Conservation (phyloP, 192 early-diverging fungal genomes). For the Coemansia sp. region DNA sequence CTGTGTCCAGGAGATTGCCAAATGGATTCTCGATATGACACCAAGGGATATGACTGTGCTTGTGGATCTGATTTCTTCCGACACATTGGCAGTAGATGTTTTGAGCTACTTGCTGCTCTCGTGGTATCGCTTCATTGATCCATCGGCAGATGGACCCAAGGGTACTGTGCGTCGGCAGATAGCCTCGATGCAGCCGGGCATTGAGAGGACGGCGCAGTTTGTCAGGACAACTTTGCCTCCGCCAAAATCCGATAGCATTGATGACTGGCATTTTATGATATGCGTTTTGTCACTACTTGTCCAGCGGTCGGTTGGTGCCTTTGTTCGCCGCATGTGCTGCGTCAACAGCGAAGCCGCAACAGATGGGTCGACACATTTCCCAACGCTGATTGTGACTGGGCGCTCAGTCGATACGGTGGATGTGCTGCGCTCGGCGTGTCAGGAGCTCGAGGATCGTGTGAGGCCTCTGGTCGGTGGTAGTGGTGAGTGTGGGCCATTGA, state of each 20-base stretch:
- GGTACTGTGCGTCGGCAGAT: background rate
- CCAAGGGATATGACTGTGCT: slow-evolving; percentile 1
- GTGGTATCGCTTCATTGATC: slow-evolving; percentile 11
- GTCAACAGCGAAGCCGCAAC: slow-evolving; percentile 6
- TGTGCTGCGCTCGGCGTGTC: background rate
- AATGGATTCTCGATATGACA: slow-evolving; percentile 1
- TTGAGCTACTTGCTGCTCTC: slow-evolving; percentile 29
- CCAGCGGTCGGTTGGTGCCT: slow-evolving; percentile 26
- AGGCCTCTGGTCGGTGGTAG: background rate
- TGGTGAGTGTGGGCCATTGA: too few species aligned
- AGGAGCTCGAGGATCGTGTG: background rate
- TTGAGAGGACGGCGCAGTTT: slow-evolving; percentile 27
- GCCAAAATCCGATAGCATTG: background rate
- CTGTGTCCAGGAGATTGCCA: slow-evolving; percentile 26
- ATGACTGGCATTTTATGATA: slow-evolving; percentile 16
- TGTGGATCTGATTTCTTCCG: slow-evolving; percentile 15
- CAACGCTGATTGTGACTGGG: background rate
- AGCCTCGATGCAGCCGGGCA: slow-evolving; percentile 5
- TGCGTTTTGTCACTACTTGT: slow-evolving; percentile 20
- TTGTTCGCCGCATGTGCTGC: slow-evolving; percentile 21
- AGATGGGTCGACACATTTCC: background rate
- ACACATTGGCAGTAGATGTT: slow-evolving; percentile 21
- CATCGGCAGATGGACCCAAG: background rate
- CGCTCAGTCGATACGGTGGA: background rate
- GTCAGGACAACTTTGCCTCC: slow-evolving; percentile 14